A percentile compares a stretch with the other conserved stretches of the same genome.
Conservation (phyloP, 2,329 filamentous ascomycete species). For the Nothomitra cinnamomea region DNA sequence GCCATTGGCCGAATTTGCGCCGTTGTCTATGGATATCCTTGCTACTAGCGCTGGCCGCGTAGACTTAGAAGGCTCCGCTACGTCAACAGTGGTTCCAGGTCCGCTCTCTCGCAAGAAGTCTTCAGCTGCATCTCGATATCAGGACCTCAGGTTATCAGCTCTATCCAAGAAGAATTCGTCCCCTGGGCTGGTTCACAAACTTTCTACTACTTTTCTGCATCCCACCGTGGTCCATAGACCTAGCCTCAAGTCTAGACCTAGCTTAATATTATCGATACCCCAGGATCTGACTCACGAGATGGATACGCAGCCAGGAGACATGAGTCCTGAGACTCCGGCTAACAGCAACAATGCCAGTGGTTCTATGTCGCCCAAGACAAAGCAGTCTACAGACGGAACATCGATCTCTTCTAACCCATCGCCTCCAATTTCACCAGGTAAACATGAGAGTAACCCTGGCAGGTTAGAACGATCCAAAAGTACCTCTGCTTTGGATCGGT, state of each 20-base stretch:
- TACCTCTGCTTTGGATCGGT: neutral
- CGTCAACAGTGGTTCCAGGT: neutral
- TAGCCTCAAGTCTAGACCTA: constrained; percentile 19
- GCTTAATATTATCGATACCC: constrained; percentile 13
- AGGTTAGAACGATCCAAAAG: neutral
- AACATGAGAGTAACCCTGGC: neutral
- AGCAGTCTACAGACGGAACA: constrained; percentile 16
- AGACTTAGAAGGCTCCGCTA: neutral
- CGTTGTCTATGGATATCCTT: neutral
- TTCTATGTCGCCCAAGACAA: neutral
- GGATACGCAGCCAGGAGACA: constrained; percentile 16
- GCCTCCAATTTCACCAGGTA: neutral
- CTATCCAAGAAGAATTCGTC: neutral
- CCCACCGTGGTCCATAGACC: constrained; percentile 25
- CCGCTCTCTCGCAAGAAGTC: neutral
- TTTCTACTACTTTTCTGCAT: constrained; percentile 23
- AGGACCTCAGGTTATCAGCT: neutral
- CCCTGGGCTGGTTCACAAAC: constrained; percentile 16
- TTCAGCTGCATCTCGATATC: neutral
- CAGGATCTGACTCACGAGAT: neutral
- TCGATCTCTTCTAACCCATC: constrained; percentile 7
- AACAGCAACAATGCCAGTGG: constrained; percentile 1
- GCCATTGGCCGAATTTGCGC: neutral
- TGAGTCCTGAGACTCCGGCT: constrained; percentile 13
- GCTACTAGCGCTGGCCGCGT: neutral